phyloP scores from a whole-genome alignment of 1,284 basidiomycete species.

The Lignosus rhinocerotis region DNA sequence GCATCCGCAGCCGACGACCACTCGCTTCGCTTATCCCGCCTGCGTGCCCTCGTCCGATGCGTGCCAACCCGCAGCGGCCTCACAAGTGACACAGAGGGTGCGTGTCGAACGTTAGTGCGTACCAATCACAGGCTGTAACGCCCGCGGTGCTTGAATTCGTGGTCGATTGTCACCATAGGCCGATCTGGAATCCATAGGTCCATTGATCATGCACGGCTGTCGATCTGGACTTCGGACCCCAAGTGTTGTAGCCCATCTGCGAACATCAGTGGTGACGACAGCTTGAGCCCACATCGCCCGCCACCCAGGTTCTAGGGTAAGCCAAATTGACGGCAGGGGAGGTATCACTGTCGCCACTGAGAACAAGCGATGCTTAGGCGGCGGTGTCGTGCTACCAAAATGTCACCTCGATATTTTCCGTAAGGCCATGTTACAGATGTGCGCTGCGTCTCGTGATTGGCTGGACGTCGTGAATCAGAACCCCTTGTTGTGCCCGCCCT shows the following conservation, averaged over 20 bases:
- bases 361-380: constrained; percentile 3
- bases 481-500: constrained; percentile 52
- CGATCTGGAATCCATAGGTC: constrained; percentile 2
- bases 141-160: constrained; percentile 1
- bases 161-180: neutral
- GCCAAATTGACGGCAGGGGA: constrained; percentile 1
- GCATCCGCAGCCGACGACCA: neutral
- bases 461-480: constrained; percentile 36
- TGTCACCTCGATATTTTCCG: constrained; percentile 9
- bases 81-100: no score
- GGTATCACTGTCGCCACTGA: neutral
- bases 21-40: constrained; percentile 3
- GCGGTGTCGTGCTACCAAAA: constrained; percentile 6
- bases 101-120: neutral
- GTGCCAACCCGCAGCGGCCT: neutral
- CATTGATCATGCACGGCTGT: neutral
- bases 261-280: neutral
- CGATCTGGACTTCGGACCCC: neutral
- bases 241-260: neutral
- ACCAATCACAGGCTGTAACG: constrained; percentile 3
- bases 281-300: neutral
- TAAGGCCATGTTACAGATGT: constrained; percentile 21
- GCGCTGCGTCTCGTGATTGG: neutral
- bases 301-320: neutral
- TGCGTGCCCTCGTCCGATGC: neutral